These are phyloP conservation scores for Hygrocybe punicea DNA, from an alignment of 768 basidiomycete species.

Conservation along the genomic window DNA sequence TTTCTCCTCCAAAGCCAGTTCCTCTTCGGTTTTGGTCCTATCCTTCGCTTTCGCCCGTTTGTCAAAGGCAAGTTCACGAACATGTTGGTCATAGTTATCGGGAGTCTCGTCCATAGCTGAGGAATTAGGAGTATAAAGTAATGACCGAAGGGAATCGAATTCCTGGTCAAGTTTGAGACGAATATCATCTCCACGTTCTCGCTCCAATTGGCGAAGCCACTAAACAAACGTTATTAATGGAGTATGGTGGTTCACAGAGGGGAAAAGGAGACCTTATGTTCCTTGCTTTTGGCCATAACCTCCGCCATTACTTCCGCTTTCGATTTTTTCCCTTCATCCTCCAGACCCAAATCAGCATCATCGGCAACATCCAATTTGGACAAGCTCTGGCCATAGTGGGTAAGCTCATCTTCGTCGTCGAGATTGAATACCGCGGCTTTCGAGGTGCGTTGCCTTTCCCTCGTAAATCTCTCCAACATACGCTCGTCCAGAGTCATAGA, in stretches of 20 bases:
- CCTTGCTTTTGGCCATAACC: slow-evolving; percentile 95
- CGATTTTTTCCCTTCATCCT: slow-evolving; percentile 75
- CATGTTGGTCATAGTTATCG: slow-evolving; percentile 86
- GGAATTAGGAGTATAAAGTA: slow-evolving; percentile 61
- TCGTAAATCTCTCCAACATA: slow-evolving; percentile 94
- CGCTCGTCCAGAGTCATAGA: slow-evolving; percentile 92
- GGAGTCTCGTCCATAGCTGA: slow-evolving; percentile 43
- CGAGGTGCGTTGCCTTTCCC: slow-evolving; percentile 76
- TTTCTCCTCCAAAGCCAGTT: slow-evolving; percentile 84
- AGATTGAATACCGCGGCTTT: slow-evolving; percentile 82
- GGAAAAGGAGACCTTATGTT: slow-evolving; percentile 67
- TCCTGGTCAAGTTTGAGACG: slow-evolving; percentile 88
- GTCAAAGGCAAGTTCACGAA: slow-evolving; percentile 90
- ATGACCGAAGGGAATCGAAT: slow-evolving; percentile 71
- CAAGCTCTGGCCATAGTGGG: slow-evolving; percentile 86
- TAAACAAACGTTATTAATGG: slow-evolving; percentile 28
- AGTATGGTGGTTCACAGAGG: slow-evolving; percentile 1
- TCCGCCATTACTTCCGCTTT: slow-evolving; percentile 98
- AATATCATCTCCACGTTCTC: slow-evolving; percentile 78
- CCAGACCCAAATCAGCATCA: slow-evolving; percentile 56
- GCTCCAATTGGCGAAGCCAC: slow-evolving; percentile 85
- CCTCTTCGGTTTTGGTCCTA: slow-evolving; percentile 94
- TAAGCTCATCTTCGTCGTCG: slow-evolving; percentile 87
- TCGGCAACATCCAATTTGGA: slow-evolving; percentile 85
- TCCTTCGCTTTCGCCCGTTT: slow-evolving; percentile 92